phyloP scores from a whole-genome alignment of 257 asterid genomes.

The Echites panduratus region DNA sequence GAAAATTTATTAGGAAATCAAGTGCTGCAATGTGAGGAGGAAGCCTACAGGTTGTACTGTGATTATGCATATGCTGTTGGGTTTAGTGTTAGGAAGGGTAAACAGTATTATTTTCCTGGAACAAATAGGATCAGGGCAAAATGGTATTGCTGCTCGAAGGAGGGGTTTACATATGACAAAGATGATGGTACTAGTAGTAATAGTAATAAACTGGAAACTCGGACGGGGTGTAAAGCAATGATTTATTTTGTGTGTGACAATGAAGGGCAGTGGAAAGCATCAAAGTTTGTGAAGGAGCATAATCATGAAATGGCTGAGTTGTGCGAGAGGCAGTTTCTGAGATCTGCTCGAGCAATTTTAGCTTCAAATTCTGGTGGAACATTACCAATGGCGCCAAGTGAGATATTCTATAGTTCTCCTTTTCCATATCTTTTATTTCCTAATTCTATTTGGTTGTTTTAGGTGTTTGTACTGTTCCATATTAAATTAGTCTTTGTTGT shows the following conservation, averaged over 20 bases:
- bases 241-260: constrained; percentile 12
- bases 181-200: constrained; percentile 3
- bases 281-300: constrained; percentile 15
- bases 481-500: neutral
- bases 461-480: neutral
- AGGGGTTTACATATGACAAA: constrained; percentile 11
- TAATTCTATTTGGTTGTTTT: neutral
- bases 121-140: constrained; percentile 12
- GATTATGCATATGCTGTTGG: constrained; percentile 15
- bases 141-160: constrained; percentile 16
- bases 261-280: constrained; percentile 14
- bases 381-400: neutral
- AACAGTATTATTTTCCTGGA: constrained; percentile 16
- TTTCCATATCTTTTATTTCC: neutral
- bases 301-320: constrained; percentile 23
- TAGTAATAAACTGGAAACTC: constrained; percentile 3
- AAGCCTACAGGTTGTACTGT: constrained; percentile 16
- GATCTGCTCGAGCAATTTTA: constrained; percentile 15
- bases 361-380: neutral
- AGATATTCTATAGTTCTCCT: neutral
- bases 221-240: constrained; percentile 19
- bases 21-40: constrained; percentile 10
- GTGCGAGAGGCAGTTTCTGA: constrained; percentile 12
- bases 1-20: constrained; percentile 6
- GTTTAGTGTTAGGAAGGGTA: constrained; percentile 18